Conservation (phyloP, 306 rosid genomes). For the Alnus glutinosa region DNA sequence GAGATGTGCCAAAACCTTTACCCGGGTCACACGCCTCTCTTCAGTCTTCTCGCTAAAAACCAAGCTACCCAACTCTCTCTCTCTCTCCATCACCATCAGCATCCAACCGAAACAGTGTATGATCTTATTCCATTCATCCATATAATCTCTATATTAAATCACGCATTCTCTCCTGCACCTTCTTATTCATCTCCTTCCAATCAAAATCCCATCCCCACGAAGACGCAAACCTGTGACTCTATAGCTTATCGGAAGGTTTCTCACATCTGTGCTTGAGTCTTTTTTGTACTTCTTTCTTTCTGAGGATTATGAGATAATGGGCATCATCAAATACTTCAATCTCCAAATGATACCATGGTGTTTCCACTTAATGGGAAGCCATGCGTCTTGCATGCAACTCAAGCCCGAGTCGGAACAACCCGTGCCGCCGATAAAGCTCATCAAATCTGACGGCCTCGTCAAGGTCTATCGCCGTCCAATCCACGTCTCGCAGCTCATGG, state of each 20-base stretch:
- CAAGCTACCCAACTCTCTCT: background rate
- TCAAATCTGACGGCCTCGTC: constrained; percentile 36
- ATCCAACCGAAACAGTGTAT: background rate
- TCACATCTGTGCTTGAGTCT: background rate
- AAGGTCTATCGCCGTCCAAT: constrained; percentile 29
- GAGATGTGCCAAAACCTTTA: constrained; percentile 20
- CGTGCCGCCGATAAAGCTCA: constrained; percentile 24
- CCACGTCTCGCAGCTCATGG: constrained; percentile 27
- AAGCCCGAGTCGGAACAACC: background rate
- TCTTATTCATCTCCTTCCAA: background rate
- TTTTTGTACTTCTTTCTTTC: background rate
- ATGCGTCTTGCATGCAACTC: constrained; percentile 2
- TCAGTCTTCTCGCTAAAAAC: constrained; percentile 8
- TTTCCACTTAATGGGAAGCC: constrained; percentile 25
- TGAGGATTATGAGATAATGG: constrained; percentile 3
- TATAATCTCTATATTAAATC: background rate
- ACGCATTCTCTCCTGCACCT: background rate
- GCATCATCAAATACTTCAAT: constrained; percentile 6
- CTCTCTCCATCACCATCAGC: background rate
- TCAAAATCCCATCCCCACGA: background rate
- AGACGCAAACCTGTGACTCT: background rate
- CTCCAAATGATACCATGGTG: constrained; percentile 20
- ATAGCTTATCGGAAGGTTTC: too few species aligned
- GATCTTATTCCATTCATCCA: background rate
- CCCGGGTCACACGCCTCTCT: constrained; percentile 37